Evolutionary conservation across 129 eudicot species (phyloP).

Genomic region (Helianthus annuus): DNA sequence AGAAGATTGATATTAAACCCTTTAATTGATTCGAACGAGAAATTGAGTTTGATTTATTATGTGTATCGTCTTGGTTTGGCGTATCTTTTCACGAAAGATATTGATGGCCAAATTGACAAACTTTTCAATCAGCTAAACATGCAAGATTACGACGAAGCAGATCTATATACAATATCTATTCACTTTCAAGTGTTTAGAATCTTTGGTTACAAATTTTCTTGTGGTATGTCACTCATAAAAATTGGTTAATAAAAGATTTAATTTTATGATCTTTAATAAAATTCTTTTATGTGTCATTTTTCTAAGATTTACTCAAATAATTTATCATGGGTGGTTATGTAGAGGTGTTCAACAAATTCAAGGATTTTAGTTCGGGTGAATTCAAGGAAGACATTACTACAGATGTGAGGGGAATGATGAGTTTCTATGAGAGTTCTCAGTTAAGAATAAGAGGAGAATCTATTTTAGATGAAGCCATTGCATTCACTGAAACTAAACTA

Average conservation of each 20-base stretch:
- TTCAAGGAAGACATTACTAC: neutral
- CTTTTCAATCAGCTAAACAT: neutral
- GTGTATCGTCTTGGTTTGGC: constrained; percentile 20
- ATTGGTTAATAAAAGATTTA: neutral
- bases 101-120: neutral
- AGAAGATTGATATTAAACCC: neutral
- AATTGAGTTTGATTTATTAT: constrained; percentile 3
- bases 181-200: constrained; percentile 6
- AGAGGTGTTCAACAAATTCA: constrained; percentile 8
- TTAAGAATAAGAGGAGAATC: neutral
- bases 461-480: neutral
- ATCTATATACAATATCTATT: neutral
- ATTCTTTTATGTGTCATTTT: no score
- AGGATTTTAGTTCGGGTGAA: neutral
- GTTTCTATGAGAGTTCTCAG: neutral
- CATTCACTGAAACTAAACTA: neutral
- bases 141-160: neutral
- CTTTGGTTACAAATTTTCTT: constrained; percentile 4
- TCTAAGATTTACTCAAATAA: no score
- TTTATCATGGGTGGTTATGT: neutral
- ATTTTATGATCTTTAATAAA: neutral
- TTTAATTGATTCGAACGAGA: neutral
- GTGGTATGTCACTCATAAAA: constrained; percentile 4
- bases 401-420: constrained; percentile 2
- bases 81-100: neutral